Base-by-base conservation (phyloP, 2,329 filamentous ascomycete species). In the Monosporascus sp. region DNA sequence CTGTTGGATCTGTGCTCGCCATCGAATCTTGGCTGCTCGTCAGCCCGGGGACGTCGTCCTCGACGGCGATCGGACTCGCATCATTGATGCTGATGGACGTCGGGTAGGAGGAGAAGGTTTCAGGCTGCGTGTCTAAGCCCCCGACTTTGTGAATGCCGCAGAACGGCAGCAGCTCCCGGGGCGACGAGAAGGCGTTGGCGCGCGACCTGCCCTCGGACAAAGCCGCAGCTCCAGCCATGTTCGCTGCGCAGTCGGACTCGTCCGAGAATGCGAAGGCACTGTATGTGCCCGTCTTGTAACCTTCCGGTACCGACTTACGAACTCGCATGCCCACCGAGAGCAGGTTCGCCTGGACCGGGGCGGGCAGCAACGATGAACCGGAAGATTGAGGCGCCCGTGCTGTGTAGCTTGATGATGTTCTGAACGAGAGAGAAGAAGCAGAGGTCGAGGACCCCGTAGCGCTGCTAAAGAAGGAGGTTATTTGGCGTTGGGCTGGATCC, bases 301-400 rank as follows among this genome's bases (percentile, higher is more conserved):
- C 93, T 68, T 97, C 92, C 1, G 91, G 88, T 7, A 97, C 88
- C 11, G 89, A 89, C 74, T 97, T 97, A 67, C 93, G 88, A 49
- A 97, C 81, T 24, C 93, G 87, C 91, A 97, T 97, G 64, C 93
- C 93, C 59, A 97, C 93, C 63, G 81, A 89, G 43, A 97, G 78
- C n/a, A 97, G 85, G 57, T 88, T 88, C 37, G 91, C 80, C 71
- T 96, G 90, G 35, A 95, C 78, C 7, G 77, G 77, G 24, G 78
- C 71, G 1, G 89, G 85, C 16, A 92, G 76, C 4, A 69, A 63
- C 3, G 84, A 82, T 17, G 71, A 9, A 71, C 67, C 35, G 67
- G 72, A 60, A 52, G 38, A 48, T 11, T 55, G 35, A 5, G 60
- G 59, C 17, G 63, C 51, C 16, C 38, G 52, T 19, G 55, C 9